Evolutionary conservation across 768 basidiomycete genomes (phyloP), one percentile per base, ranked within the genome.

Genomic region (Candolleomyces eurysporus): DNA sequence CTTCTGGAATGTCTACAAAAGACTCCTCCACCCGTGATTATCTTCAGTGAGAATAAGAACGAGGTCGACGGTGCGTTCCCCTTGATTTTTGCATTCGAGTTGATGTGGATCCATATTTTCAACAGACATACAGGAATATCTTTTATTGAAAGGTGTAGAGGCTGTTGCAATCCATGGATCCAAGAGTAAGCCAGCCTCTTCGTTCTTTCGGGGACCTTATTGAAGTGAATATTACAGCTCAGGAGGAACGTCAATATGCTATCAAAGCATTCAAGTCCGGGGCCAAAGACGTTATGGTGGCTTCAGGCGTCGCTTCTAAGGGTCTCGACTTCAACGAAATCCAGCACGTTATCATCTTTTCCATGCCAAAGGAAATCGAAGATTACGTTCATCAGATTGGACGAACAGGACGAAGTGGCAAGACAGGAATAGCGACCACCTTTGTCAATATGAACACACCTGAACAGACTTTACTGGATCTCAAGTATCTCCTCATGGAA

Each of bases 321-420:
- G 97, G 97, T 31, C 85, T 99, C 62, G 97, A 99, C 75, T 99
- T 99, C 76, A 95, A 91, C 73, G 97, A 98, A 69, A 96, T 99
- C 61, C 95, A 98, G 68, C 97, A 98, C 72, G 96, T 98, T 71
- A 98, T 99, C 75, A 98, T 98, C 64, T 99, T 96, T 73, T 89
- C 92, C 32, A 98, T 99, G 97, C 97, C 97, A 0, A 99, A 98
- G 74, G 97, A 99, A 78, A 99, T 99, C 64, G 97, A 99, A 75
- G 97, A 99, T 73, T 99, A 99, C 69, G 96, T 98, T 54, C 97
- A 99, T 78, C 96, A 99, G 75, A 98, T 98, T 65, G 97, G 97
- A 30, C 91, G 97, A 62, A 99, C 97, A 7, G 97, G 97, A 56
- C 88, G 97, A 66, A 94, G 92, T 66, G 97, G 97, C 21, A 98